These are phyloP conservation scores for Zasmidium angulare DNA, from an alignment of 2,329 filamentous ascomycete species.

Conservation along the genomic window DNA sequence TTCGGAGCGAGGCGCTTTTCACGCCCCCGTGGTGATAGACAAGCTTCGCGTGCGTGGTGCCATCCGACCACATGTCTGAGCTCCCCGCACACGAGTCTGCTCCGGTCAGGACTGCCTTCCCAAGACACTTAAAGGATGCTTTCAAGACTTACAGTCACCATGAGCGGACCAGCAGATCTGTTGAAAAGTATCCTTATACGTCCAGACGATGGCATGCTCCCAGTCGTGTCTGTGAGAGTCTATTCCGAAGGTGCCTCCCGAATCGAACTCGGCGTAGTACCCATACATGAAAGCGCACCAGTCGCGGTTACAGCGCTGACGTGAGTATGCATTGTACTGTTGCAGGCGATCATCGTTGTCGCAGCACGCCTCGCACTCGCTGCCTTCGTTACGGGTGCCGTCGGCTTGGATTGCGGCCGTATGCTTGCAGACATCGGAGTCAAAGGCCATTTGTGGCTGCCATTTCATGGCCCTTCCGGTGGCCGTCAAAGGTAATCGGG, in stretches of 20 bases:
- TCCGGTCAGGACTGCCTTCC: too few relatives aligned
- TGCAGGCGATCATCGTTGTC: not conserved
- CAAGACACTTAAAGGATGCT: too few relatives aligned
- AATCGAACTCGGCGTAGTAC: not conserved
- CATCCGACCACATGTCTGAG: not conserved
- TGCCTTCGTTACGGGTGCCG: not conserved
- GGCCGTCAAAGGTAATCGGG: too few relatives aligned
- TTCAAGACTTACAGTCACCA: not conserved
- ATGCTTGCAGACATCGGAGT: not conserved
- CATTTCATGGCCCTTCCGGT: not conserved
- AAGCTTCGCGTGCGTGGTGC: not conserved
- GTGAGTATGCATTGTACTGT: not conserved
- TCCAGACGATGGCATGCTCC: not conserved
- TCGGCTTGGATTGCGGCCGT: not conserved
- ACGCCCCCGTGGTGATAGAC: not conserved
- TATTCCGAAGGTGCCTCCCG: too few relatives aligned
- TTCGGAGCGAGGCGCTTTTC: not conserved
- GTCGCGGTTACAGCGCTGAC: not conserved
- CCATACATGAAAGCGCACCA: not conserved
- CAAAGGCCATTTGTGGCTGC: not conserved
- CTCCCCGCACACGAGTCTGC: not conserved
- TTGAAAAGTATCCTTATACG: not conserved
- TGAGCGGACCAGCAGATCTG: not conserved
- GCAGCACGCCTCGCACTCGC: not conserved
- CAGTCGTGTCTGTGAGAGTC: not conserved